Base-by-base conservation (phyloP, 805 yeast species). In the Millerozyma miso region DNA sequence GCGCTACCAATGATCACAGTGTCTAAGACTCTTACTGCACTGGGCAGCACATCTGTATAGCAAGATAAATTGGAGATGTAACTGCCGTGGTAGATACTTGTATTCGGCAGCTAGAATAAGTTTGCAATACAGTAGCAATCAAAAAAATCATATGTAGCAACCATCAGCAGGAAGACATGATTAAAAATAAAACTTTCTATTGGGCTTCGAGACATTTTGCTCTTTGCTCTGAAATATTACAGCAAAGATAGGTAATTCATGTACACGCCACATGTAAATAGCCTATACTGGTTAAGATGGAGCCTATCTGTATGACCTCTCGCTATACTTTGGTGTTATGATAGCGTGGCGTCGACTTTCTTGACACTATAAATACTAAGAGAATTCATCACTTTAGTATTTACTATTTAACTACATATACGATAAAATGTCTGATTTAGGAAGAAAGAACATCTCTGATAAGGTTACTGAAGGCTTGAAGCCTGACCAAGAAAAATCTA, bases 361-460 rank as follows among this genome's bases (percentile, higher is more conserved):
- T 23, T 10, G 10, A 23, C 29, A 23, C 29, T 23, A 23, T 23
- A 23, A 23, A 23, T 23, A 23, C 29, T n/a, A n/a, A n/a, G n/a
- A n/a, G n/a, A n/a, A n/a, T n/a, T n/a, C n/a, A n/a, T n/a, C n/a
- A n/a, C n/a, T n/a, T n/a, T n/a, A n/a, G n/a, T n/a, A n/a, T n/a
- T n/a, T n/a, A n/a, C n/a, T n/a, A n/a, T n/a, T n/a, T n/a, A n/a
- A n/a, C 34, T n/a, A 13, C 14, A 32, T 15, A 6, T n/a, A 32
- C 14, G n/a, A n/a, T n/a, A 32, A 32, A 32, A 65, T 65, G 71
- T 60, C 71, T 51, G 71, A 72, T 64, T 59, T 75, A 48, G 87
- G 85, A 57, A 85, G 96, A 83, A 88, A 88, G 72, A 69, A 77
- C 62, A 75, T 88, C 60, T 53, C 81, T 51, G 84, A 83, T 62